phyloP scores from a whole-genome alignment of 352 stramenopile species.

The Phytophthora boehmeriae region DNA sequence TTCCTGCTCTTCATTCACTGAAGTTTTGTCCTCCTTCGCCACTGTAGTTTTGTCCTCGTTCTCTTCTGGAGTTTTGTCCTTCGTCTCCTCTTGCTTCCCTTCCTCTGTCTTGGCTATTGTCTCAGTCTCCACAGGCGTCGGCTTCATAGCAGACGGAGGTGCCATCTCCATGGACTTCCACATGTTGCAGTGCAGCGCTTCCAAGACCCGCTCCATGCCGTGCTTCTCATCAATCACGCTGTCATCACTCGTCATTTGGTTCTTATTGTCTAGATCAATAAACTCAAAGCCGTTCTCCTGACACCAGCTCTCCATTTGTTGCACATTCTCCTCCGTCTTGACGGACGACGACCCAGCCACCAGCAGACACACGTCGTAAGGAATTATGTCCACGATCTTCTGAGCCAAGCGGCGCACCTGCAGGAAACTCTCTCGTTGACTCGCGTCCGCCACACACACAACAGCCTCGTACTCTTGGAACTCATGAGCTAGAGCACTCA shows the following conservation, averaged over 20 bases:
- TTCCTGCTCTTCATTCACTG: slow-evolving; percentile 2
- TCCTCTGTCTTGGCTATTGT: background rate
- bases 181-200: slow-evolving; percentile 81
- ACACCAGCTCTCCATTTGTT: slow-evolving; percentile 55
- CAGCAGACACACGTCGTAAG: slow-evolving; percentile 69
- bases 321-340: slow-evolving; percentile 30
- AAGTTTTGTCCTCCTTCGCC: too few species aligned
- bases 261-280: slow-evolving; percentile 30
- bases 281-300: slow-evolving; percentile 73
- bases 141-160: slow-evolving; percentile 1
- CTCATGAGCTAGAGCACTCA: slow-evolving; percentile 41
- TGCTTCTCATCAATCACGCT: slow-evolving; percentile 42
- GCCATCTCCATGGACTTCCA: slow-evolving; percentile 77
- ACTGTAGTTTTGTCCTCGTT: too few species aligned
- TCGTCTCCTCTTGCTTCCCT: slow-evolving; percentile 10
- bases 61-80: slow-evolving; percentile 13
- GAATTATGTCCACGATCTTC: slow-evolving; percentile 52
- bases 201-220: slow-evolving; percentile 71
- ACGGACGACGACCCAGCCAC: slow-evolving; percentile 30
- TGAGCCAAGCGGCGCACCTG: slow-evolving; percentile 47
- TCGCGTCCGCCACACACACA: slow-evolving; percentile 58
- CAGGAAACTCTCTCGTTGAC: slow-evolving; percentile 44
- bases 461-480: slow-evolving; percentile 63
- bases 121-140: slow-evolving; percentile 9
- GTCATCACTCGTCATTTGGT: background rate